Evolutionary conservation across 164 flowering plant genomes (phyloP), one percentile per base, ranked within the genome.

Genomic region (Aristolochia californica): DNA sequence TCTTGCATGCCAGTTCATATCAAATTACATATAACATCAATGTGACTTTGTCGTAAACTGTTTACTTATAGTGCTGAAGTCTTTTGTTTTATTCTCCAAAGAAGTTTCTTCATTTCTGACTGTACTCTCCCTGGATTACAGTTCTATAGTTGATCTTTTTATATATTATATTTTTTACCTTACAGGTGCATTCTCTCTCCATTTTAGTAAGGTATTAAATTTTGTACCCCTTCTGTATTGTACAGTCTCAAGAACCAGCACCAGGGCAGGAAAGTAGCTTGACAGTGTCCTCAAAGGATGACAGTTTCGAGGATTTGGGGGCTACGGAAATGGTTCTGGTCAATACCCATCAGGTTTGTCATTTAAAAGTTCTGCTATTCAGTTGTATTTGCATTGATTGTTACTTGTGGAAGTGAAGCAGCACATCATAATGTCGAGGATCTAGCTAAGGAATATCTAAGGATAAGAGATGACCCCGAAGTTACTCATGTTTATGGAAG

Each of bases 321-420:
- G 72, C 81, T 40, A 73, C 80, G 5, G 83, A 80, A 59, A 71
- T 80, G 12, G 84, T 81, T 66, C 61, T 93, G 66, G 88, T 85
- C 50, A 88, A 86, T 63, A 83, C 96, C 18, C 89, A 88, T 70
- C 91, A 91, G 88, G 98, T 88, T 47, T 58, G 58, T 21, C 27
- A 2, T 56, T 57, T 44, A 27, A 17, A 8, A 28, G 8, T 54
- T 14, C 21, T 1, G 28, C 10, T 13, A 53, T 23, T 52, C 5
- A 24, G 28, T n/a, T 54, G 26, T 54, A 54, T 47, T 11, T 47
- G 50, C 50, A 20, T 17, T 34, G 40, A 34, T 9, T 34, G 10
- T 34, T 34, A 34, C 40, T 34, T 34, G 40, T 34, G 40, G 40
- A 34, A 34, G 40, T 43, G 15, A 43, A 43, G 45, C 45, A 9